Base-by-base conservation (phyloP, 208 protist species). In the Herpetomonas samuelpessoai region DNA sequence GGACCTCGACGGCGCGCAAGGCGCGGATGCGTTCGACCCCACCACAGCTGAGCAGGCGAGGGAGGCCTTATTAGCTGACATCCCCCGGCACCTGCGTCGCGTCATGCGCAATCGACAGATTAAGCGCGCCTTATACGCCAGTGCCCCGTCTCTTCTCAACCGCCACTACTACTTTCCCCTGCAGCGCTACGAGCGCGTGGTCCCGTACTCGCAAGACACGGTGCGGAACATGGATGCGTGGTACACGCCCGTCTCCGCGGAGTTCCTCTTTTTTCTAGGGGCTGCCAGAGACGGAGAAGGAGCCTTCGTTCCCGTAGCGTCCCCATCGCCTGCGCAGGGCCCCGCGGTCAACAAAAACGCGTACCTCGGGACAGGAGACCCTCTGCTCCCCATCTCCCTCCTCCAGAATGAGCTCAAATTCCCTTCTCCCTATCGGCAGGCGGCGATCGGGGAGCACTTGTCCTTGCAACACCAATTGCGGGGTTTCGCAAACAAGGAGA, bases 91-190 rank as follows among this genome's bases (percentile, higher is more conserved):
- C 3, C 21, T 27, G 6, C 6, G 25, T 10, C 31, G 30, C 38
- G 14, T 21, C 18, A 19, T 21, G 28, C 19, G 61, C 18, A 30
- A 45, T 39, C 21, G 26, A 35, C 24, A 27, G 45, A 14, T 53
- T 3, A 59, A 67, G 35, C 28, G 28, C 21, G 26, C 19, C 21
- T 7, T 41, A 19, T 80, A 45, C 63, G 62, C 50, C 57, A 72
- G 9, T 18, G 63, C 38, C 2, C 25, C 68, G 22, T 85, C 74
- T 7, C 59, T 78, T 1, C 61, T 78, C 41, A 85, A 85, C 58
- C 68, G 78, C 27, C 35, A 60, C 46, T 65, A 71, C 60, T 83
- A 81, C 72, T 86, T 89, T 57, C 81, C 78, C 14, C 29, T 82
- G 50, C 74, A 77, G 2, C 81, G 86, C 41, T 86, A 63, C 54